Evolutionary conservation across 345 rosid species (phyloP).

Genomic region (Populus deltoides): DNA sequence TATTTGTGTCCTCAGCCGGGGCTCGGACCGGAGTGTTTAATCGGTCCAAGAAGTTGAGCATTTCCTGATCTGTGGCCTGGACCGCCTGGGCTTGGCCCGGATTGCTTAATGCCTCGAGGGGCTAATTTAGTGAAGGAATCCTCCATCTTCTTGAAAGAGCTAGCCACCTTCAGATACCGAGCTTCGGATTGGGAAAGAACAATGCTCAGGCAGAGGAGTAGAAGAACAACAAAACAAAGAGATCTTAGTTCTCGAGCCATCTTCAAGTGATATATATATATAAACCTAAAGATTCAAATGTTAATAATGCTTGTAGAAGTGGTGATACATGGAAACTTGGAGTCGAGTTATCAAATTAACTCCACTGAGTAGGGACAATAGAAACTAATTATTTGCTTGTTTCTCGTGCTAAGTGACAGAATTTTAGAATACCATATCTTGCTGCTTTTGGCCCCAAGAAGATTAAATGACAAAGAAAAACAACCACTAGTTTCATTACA

Average conservation of each 20-base stretch:
- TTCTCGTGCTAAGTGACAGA: neutral
- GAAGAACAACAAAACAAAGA: neutral
- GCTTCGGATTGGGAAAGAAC: conserved; percentile 3
- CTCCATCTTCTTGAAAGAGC: neutral
- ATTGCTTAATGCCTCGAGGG: conserved; percentile 14
- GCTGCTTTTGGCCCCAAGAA: neutral
- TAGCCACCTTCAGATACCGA: neutral
- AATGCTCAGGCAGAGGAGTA: neutral
- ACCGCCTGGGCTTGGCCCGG: conserved; percentile 36
- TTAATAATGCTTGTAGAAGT: neutral
- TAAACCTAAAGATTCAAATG: neutral
- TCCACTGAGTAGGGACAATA: neutral
- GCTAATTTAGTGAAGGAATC: neutral
- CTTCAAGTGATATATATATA: neutral
- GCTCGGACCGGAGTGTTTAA: conserved; percentile 32
- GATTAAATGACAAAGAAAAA: neutral
- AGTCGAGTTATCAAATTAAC: neutral
- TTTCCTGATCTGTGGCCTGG: conserved; percentile 23
- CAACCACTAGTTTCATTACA: too few species aligned
- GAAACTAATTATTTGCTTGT: neutral
- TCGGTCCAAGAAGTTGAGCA: neutral
- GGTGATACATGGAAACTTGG: neutral
- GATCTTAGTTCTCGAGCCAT: neutral
- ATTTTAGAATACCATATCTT: neutral
- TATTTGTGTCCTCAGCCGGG: conserved; percentile 34